Evolutionary conservation across 1,284 basidiomycete genomes (phyloP).

Genomic region (Puccinia coronata): DNA sequence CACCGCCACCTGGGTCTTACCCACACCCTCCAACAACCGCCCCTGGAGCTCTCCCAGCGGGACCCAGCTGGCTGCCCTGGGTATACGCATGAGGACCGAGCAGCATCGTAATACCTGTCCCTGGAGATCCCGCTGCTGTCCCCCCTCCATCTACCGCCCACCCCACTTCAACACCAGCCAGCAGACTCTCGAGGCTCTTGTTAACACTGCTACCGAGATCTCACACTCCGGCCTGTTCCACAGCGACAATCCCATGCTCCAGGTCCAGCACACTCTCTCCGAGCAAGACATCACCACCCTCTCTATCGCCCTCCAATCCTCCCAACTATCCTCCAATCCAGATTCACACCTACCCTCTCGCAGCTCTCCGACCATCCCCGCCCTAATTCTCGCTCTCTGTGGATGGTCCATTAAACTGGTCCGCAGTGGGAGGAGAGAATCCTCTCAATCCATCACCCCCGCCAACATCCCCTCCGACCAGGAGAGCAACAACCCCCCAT

Average conservation of each 20-base stretch:
- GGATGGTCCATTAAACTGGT: constrained; percentile 20
- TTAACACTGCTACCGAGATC: constrained; percentile 7
- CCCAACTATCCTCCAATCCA: constrained; percentile 7
- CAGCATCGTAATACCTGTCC: constrained; percentile 42
- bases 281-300: constrained; percentile 21
- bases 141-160: constrained; percentile 2
- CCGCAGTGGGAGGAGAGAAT: neutral
- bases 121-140: constrained; percentile 25
- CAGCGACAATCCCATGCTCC: neutral
- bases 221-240: neutral
- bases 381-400: constrained; percentile 43
- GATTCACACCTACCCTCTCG: constrained; percentile 1
- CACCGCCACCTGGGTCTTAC: constrained; percentile 29
- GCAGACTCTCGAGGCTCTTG: neutral
- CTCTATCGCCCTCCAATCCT: neutral
- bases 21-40: constrained; percentile 25
- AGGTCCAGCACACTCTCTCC: constrained; percentile 21
- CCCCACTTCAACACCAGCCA: constrained; percentile 16
- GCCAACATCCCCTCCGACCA: neutral
- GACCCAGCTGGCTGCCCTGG: neutral
- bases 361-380: neutral
- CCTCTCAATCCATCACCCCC: neutral
- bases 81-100: constrained; percentile 14
- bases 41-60: constrained; percentile 22
- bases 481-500: neutral